Percentiles rank a stretch among this genome's conserved stretches.
These are phyloP conservation scores for Solanum tarapatanum DNA, from an alignment of 257 asterid species.

Conservation along the genomic window DNA sequence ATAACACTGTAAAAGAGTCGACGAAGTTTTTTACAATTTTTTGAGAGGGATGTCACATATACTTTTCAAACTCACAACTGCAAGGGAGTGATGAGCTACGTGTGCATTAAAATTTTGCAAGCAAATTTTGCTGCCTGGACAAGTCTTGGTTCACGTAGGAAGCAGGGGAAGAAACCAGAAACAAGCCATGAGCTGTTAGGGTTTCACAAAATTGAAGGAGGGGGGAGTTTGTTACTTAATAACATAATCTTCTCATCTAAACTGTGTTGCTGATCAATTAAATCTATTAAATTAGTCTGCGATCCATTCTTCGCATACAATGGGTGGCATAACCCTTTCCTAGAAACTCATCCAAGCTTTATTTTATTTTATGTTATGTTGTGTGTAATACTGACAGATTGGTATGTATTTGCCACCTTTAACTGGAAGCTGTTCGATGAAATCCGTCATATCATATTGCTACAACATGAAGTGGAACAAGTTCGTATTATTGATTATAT, in stretches of 20 bases:
- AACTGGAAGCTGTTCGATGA: not conserved
- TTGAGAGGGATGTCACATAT: not conserved
- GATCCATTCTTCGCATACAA: not conserved
- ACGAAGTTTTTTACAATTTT: not conserved
- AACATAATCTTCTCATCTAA: not conserved
- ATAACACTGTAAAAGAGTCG: not conserved
- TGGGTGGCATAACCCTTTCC: not conserved
- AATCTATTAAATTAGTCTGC: not conserved
- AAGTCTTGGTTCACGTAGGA: not conserved
- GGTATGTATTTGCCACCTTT: not conserved
- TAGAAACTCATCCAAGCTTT: not conserved
- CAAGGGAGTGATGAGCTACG: not conserved
- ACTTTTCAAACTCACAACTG: not conserved
- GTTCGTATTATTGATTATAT: not conserved
- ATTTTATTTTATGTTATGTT: not conserved
- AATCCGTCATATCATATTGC: not conserved
- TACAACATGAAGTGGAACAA: not conserved
- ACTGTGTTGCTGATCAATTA: not conserved
- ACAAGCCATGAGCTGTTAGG: not conserved
- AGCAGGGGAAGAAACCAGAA: not conserved
- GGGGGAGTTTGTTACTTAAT: not conserved
- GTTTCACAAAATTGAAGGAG: not conserved
- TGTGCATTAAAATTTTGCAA: not conserved
- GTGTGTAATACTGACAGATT: not conserved
- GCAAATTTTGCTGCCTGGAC: not conserved